phyloP scores from a whole-genome alignment of 2,329 filamentous ascomycete genomes.

The Endothia cerciana region DNA sequence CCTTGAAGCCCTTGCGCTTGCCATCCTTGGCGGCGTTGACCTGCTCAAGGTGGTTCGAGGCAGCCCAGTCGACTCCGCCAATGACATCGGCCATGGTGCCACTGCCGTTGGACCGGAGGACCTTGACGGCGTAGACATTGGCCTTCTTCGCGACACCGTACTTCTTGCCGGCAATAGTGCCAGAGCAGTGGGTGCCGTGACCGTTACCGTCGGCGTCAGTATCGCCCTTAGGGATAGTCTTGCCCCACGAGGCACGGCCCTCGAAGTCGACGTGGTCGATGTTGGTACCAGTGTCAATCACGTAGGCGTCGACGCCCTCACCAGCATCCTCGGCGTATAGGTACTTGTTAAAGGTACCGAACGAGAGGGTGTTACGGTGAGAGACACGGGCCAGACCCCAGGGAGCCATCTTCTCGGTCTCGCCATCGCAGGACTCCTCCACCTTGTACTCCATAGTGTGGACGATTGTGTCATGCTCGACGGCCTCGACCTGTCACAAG shows the following conservation, averaged over 20 bases:
- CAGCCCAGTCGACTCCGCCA: slow-evolving; percentile 96
- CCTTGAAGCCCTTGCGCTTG: slow-evolving; percentile 97
- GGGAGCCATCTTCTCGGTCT: slow-evolving; percentile 89
- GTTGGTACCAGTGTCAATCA: slow-evolving; percentile 98
- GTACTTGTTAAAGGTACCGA: slow-evolving; percentile 98
- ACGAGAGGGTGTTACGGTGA: slow-evolving; percentile 83
- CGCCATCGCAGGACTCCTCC: slow-evolving; percentile 52
- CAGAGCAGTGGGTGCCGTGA: slow-evolving; percentile 98
- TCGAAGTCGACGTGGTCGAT: slow-evolving; percentile 94
- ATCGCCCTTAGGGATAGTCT: slow-evolving; percentile 88
- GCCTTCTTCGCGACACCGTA: slow-evolving; percentile 99
- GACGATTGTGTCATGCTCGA: slow-evolving; percentile 93
- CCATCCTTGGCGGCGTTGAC: slow-evolving; percentile 79
- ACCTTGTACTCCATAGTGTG: slow-evolving; percentile 68
- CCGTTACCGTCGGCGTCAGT: slow-evolving; percentile 93
- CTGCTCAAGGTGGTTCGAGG: slow-evolving; percentile 75
- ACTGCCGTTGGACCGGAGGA: slow-evolving; percentile 94
- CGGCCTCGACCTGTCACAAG: slow-evolving; percentile 80
- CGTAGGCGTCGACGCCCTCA: slow-evolving; percentile 97
- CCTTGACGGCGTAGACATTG: slow-evolving; percentile 95
- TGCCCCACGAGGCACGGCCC: slow-evolving; percentile 93
- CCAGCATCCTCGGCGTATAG: slow-evolving; percentile 87
- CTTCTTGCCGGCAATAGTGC: slow-evolving; percentile 96
- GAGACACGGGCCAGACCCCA: slow-evolving; percentile 99
- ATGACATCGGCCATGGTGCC: slow-evolving; percentile 99